Percentiles rank a stretch among this genome's conserved stretches.
Evolutionary conservation across 345 rosid genomes (phyloP).

Genomic region (Microthlaspi erraticum): DNA sequence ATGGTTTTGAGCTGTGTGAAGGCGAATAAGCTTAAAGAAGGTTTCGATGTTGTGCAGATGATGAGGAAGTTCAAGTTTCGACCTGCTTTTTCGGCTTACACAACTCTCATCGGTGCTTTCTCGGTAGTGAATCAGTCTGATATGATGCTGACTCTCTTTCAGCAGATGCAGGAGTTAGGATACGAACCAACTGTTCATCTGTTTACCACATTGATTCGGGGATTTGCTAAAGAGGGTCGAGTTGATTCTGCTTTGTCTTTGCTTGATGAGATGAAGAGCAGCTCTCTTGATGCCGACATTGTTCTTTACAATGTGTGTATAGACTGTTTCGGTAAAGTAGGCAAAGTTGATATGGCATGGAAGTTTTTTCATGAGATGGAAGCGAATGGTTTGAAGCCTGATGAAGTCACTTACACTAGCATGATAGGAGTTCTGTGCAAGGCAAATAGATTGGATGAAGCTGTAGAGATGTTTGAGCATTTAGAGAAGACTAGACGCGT

Average conservation of each 20-base stretch:
- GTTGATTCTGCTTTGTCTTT: constrained; percentile 84
- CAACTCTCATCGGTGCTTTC: constrained; percentile 88
- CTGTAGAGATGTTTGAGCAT: constrained; percentile 82
- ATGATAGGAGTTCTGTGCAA: constrained; percentile 90
- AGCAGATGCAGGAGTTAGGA: constrained; percentile 96
- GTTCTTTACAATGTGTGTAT: constrained; percentile 96
- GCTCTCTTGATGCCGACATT: constrained; percentile 70
- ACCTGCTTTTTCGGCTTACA: constrained; percentile 91
- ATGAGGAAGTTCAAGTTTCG: constrained; percentile 93
- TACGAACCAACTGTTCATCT: constrained; percentile 82
- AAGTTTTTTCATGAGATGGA: constrained; percentile 94
- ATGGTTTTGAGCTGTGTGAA: constrained; percentile 66
- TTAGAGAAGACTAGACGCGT: constrained; percentile 68
- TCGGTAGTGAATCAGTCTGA: constrained; percentile 62
- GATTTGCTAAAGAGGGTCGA: constrained; percentile 78
- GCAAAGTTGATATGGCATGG: constrained; percentile 96
- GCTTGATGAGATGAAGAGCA: constrained; percentile 93
- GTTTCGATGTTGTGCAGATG: constrained; percentile 71
- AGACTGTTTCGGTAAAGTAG: constrained; percentile 91
- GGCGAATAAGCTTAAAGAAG: constrained; percentile 68
- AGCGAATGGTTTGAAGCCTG: constrained; percentile 71
- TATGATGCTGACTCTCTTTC: constrained; percentile 78
- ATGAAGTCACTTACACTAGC: constrained; percentile 90
- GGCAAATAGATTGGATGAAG: constrained; percentile 79
- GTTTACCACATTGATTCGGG: constrained; percentile 87